phyloP scores from a whole-genome alignment of 1,284 basidiomycete species.

The Leucoagaricus sp. region DNA sequence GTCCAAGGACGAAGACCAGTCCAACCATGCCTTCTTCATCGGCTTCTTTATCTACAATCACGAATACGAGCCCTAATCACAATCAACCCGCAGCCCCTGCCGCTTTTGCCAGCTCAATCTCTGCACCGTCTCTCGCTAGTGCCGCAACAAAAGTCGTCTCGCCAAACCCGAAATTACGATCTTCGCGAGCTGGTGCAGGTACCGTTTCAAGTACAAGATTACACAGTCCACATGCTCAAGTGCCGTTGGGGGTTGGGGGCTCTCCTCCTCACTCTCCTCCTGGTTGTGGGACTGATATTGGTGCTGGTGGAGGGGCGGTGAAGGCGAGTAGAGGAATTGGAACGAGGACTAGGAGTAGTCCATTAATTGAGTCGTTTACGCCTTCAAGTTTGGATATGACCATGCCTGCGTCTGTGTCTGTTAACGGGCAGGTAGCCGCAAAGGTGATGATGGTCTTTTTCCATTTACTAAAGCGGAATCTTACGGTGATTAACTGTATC shows the following conservation, averaged over 20 bases:
- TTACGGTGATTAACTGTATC: background rate
- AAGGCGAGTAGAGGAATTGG: background rate
- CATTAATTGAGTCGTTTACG: background rate
- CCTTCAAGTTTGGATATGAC: background rate
- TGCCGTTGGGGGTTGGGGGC: no score
- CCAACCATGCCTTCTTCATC: background rate
- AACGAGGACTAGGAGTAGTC: background rate
- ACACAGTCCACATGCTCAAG: no score
- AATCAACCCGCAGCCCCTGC: background rate
- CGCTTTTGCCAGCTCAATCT: background rate
- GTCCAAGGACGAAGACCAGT: slow-evolving; percentile 1
- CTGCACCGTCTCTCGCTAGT: background rate
- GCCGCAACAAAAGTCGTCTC: background rate
- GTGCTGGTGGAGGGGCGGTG: background rate
- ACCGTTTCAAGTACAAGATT: no score
- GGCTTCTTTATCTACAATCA: background rate
- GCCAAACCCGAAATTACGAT: background rate
- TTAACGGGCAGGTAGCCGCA: background rate
- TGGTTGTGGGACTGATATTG: no score
- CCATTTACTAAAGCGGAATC: background rate
- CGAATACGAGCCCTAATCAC: background rate
- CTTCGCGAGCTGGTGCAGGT: background rate
- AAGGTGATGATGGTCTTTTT: background rate
- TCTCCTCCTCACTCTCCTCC: no score
- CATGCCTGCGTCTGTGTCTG: background rate